Evolutionary conservation across 2,329 filamentous ascomycete species (phyloP).

Genomic region (Penicillium sp.): DNA sequence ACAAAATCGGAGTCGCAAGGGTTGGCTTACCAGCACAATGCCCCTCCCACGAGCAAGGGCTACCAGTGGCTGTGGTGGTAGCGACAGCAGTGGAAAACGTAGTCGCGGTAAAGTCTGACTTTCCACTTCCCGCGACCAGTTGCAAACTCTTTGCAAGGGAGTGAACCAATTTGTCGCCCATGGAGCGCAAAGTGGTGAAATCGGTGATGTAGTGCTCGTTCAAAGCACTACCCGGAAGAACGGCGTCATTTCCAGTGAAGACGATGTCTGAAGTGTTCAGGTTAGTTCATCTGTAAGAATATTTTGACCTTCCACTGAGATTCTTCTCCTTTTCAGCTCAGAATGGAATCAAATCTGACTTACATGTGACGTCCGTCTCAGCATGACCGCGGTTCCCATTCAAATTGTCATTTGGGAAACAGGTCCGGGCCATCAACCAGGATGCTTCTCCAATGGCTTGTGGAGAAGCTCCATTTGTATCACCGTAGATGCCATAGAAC

Average conservation of each 20-base stretch:
- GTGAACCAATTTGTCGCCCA: slow-evolving; percentile 28
- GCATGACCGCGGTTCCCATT: slow-evolving; percentile 29
- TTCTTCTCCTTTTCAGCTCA: too few species aligned
- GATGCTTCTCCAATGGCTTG: slow-evolving; percentile 36
- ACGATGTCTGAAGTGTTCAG: slow-evolving; percentile 24
- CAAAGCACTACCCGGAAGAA: slow-evolving; percentile 27
- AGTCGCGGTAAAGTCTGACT: not conserved
- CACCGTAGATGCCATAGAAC: slow-evolving; percentile 37
- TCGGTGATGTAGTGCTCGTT: slow-evolving; percentile 22
- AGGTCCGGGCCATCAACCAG: slow-evolving; percentile 36
- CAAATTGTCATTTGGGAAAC: slow-evolving; percentile 32
- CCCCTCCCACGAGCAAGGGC: slow-evolving; percentile 17
- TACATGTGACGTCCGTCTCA: slow-evolving; percentile 33
- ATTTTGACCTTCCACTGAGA: slow-evolving; percentile 8
- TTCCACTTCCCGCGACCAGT: slow-evolving; percentile 1
- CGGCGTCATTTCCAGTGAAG: slow-evolving; percentile 29
- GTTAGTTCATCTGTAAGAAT: slow-evolving; percentile 27
- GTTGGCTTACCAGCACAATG: slow-evolving; percentile 21
- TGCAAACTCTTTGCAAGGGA: slow-evolving; percentile 23
- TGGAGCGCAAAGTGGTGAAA: slow-evolving; percentile 22
- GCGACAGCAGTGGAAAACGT: not conserved
- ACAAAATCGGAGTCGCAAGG: not conserved
- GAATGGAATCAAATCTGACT: not conserved
- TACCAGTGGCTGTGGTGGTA: not conserved
- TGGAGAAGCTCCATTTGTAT: slow-evolving; percentile 30